Base-by-base conservation (phyloP, 2,329 filamentous ascomycete species). In the Spiromastix sp. region DNA sequence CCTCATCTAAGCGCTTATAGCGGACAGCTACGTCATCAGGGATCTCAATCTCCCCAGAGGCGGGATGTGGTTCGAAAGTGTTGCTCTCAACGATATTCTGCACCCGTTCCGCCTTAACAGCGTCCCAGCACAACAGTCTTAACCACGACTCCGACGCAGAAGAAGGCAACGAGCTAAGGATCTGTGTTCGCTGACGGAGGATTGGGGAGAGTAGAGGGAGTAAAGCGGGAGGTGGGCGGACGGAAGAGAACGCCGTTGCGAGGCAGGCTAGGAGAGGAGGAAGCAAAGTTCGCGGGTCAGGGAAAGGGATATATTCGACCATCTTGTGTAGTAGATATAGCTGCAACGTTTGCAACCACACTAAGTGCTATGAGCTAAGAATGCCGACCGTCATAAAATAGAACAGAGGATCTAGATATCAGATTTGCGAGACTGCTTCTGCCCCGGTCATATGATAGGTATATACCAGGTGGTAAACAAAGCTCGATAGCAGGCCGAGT, bases 221-320 rank as follows among this genome's bases (percentile, higher is more conserved):
- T 8, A 80, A 59, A 18, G 70, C 72, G 32, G 75, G 74, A 3
- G 76, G 75, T 21, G 75, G 72, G 41, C 65, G 64, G 36, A 68
- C 66, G 22, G 76, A 74, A 34, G 70, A 67, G 49, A 71, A 76
- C 11, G 75, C 71, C 13, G 71, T 71, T 5, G 75, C 72, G 3
- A 80, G 63, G 53, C 74, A 79, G 29, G 76, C 76, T 32, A 80
- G 69, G 5, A 80, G 61, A 22, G 76, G 74, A 40, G 72, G 74
- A 13, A 80, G 67, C 10, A 80, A 60, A 26, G 66, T 60, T 42
- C 68, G 66, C 34, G 72, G 61, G 40, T 75, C 63, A 18, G 75
- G 76, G 25, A 65, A 60, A 35, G 66, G 66, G 38, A 75, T 69
- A 36, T 66, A 56, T 46, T 72, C 65, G 49, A 71, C 70, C 60